Evolutionary conservation across 2,329 filamentous ascomycete genomes (phyloP), one percentile per base, ranked within the genome.

Genomic region (Xylariaceae sp.): DNA sequence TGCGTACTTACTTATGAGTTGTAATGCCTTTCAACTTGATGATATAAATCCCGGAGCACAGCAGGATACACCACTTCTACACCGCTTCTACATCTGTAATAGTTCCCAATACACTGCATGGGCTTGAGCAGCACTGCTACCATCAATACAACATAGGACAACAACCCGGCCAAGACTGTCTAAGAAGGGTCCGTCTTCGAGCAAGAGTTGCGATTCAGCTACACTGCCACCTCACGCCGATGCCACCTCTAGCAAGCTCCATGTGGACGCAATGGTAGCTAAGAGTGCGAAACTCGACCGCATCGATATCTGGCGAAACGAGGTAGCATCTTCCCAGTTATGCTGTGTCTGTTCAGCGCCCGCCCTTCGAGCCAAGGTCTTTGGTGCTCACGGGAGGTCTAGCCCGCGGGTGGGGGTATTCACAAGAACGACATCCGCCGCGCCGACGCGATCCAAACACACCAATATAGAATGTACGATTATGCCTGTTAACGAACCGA

Each of bases 291-390:
- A 53, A 41, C 42, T 51, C 28, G 40, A 46, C 34, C 64, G 66
- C 54, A 71, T 76, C 47, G 56, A 68, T 42, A 61, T 69, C 43
- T 76, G 73, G 73, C 67, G 68, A 39, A 58, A 59, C 36, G 73
- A 76, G 56, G 69, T 76, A 33, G 60, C 60, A 24, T 53, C 57
- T 15, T 57, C 62, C 33, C 54, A 53, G 24, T 52, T 55, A 14
- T 56, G 58, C 11, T 65, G 64, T 50, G 51, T 47, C 35, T 62
- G 59, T 38, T 55, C 58, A 4, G 50, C 49, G 15, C 57, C 55
- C 31, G 53, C 60, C 37, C 23, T 21, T 26, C 23, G 21, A 15
- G 9, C 24, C 6, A 36, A 19, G 30, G 13, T 9, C 7, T 8
- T 34, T 12, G 14, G 15, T 14, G 5, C 13, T 9, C 11, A 23